Percentiles rank a stretch among this genome's conserved stretches.
Evolutionary conservation across 257 asterid genomes (phyloP).

Genomic region (Cruciata laevipes): DNA sequence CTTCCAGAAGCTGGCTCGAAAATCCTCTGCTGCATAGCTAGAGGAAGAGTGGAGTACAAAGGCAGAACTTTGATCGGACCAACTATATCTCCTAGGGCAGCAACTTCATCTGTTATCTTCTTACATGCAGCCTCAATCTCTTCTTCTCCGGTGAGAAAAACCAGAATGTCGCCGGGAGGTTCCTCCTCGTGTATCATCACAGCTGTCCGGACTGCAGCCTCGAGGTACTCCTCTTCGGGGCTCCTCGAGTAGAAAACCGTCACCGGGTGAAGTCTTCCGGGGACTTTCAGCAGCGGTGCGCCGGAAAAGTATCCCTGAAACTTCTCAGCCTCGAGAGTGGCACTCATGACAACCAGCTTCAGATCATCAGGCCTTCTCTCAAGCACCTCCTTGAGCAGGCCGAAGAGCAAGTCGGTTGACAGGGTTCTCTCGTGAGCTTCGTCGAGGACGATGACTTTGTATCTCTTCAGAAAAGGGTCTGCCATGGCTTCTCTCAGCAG

Average conservation of each 20-base stretch:
- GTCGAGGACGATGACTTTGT: constrained; percentile 91
- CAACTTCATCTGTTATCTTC: constrained; percentile 64
- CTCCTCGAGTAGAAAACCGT: constrained; percentile 84
- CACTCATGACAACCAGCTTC: constrained; percentile 98
- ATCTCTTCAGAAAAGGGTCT: constrained; percentile 85
- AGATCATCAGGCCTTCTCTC: constrained; percentile 63
- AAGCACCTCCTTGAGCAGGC: constrained; percentile 85
- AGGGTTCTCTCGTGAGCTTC: constrained; percentile 98
- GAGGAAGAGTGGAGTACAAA: constrained; percentile 89
- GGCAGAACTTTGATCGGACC: constrained; percentile 52
- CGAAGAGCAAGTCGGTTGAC: constrained; percentile 93
- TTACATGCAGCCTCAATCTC: constrained; percentile 97
- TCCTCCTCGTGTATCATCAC: neutral
- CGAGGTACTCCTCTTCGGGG: constrained; percentile 88
- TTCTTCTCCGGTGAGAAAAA: constrained; percentile 96
- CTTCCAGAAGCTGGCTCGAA: constrained; percentile 81
- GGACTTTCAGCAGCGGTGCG: constrained; percentile 95
- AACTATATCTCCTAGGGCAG: constrained; percentile 48
- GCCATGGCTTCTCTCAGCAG: constrained; percentile 98
- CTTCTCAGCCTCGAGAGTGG: constrained; percentile 96
- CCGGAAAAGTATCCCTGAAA: constrained; percentile 76
- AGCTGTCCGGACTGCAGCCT: constrained; percentile 63
- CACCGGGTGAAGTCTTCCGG: constrained; percentile 95
- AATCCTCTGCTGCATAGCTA: constrained; percentile 96
- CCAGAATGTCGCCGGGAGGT: constrained; percentile 95